These are phyloP conservation scores for Acacia confusa DNA, from an alignment of 306 rosid species.

Conservation along the genomic window DNA sequence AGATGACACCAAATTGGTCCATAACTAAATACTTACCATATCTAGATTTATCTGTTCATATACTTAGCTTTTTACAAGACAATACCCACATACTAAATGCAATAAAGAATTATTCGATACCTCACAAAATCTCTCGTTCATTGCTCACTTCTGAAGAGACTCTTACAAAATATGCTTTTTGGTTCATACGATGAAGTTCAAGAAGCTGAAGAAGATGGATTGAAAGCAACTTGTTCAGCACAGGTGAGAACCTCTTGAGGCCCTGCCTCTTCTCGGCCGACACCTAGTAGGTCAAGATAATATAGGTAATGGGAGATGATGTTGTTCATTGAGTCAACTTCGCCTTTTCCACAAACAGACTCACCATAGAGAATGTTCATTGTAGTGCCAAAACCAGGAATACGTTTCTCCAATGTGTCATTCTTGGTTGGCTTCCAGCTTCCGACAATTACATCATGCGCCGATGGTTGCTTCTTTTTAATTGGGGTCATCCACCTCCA, in stretches of 20 bases:
- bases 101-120: neutral
- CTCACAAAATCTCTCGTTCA: neutral
- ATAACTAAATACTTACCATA: neutral
- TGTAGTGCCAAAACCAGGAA: constrained; percentile 88
- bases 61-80: neutral
- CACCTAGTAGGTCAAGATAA: constrained; percentile 78
- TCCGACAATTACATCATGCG: constrained; percentile 77
- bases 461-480: constrained; percentile 78
- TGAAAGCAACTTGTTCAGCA: constrained; percentile 76
- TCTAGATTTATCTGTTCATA: neutral
- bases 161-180: neutral
- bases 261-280: constrained; percentile 71
- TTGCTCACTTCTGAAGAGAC: neutral
- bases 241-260: constrained; percentile 64
- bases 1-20: neutral
- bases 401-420: constrained; percentile 70
- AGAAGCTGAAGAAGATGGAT: constrained; percentile 43
- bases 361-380: constrained; percentile 94
- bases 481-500: constrained; percentile 86
- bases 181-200: neutral
- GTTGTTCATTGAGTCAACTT: constrained; percentile 73
- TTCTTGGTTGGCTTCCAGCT: constrained; percentile 91
- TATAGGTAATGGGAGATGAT: constrained; percentile 75
- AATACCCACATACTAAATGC: neutral
- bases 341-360: constrained; percentile 68